These are phyloP conservation scores for Scheffersomyces amazonensis DNA, from an alignment of 805 yeast species.

Conservation along the genomic window DNA sequence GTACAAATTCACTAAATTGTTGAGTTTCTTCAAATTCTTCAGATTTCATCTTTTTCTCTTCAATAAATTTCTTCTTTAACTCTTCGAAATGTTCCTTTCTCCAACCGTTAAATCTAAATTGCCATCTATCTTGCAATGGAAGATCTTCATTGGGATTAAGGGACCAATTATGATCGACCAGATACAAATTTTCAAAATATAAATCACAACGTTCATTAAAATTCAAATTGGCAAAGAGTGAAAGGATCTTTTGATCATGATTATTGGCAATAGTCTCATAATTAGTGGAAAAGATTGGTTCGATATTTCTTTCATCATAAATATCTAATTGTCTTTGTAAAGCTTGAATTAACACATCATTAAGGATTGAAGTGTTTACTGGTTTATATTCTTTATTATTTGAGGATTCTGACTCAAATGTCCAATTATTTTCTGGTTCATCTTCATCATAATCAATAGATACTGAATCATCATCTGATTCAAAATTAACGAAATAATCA, in stretches of 20 bases:
- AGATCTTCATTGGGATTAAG: constrained; percentile 29
- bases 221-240: constrained; percentile 17
- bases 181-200: constrained; percentile 44
- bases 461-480: neutral
- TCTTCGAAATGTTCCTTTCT: constrained; percentile 20
- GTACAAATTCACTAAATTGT: constrained; percentile 21
- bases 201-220: constrained; percentile 39
- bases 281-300: constrained; percentile 17
- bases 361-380: neutral
- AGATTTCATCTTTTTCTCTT: constrained; percentile 13
- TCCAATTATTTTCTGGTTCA: neutral
- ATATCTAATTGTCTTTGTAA: neutral
- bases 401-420: neutral
- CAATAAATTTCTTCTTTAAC: constrained; percentile 25
- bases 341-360: neutral
- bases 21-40: constrained; percentile 24
- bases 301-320: constrained; percentile 9
- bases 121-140: constrained; percentile 23
- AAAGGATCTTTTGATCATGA: constrained; percentile 10
- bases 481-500: neutral
- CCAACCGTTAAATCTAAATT: constrained; percentile 28
- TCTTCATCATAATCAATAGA: neutral
- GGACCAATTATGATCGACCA: constrained; percentile 44
- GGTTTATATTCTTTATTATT: neutral
- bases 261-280: constrained; percentile 20